phyloP scores from a whole-genome alignment of 2,329 filamentous ascomycete genomes.

The Exophiala sideris region DNA sequence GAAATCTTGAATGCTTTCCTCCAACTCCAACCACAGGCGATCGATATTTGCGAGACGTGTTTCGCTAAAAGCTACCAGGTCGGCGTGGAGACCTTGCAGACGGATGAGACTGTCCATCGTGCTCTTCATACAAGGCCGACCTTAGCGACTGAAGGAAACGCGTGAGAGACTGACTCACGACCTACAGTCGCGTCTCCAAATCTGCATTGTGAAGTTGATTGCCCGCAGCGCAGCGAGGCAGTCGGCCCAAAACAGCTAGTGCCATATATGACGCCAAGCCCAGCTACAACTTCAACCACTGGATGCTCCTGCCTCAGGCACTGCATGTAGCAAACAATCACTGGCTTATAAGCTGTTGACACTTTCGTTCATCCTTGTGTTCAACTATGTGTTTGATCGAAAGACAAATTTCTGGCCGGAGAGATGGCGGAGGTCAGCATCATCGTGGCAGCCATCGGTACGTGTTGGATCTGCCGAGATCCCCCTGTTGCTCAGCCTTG shows the following conservation, averaged over 20 bases:
- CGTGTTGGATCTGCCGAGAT: conserved; percentile 35
- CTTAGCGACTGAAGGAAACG: conserved; percentile 1
- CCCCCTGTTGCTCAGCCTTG: conserved; percentile 24
- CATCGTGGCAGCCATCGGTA: not conserved
- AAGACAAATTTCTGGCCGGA: not conserved
- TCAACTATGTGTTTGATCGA: not conserved
- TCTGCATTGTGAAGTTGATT: too few relatives aligned
- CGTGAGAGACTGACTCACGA: not conserved
- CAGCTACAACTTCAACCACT: not conserved
- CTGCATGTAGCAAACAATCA: not conserved
- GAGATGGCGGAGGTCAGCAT: conserved; percentile 42
- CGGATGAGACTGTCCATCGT: conserved; percentile 66
- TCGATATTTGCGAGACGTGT: conserved; percentile 67
- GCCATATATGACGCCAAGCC: not conserved
- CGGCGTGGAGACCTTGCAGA: conserved; percentile 80
- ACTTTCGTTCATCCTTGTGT: not conserved
- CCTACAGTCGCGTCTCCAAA: conserved; percentile 3
- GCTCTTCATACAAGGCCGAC: conserved; percentile 60
- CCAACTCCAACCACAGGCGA: conserved; percentile 63
- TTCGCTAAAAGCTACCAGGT: conserved; percentile 73
- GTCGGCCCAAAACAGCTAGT: conserved; percentile 4
- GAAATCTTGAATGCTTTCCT: conserved; percentile 64
- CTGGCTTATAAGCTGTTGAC: not conserved
- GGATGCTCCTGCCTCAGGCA: not conserved
- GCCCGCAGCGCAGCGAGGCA: not conserved